Conservation (phyloP, 768 basidiomycete genomes). For the Phanerochaete sordida region DNA sequence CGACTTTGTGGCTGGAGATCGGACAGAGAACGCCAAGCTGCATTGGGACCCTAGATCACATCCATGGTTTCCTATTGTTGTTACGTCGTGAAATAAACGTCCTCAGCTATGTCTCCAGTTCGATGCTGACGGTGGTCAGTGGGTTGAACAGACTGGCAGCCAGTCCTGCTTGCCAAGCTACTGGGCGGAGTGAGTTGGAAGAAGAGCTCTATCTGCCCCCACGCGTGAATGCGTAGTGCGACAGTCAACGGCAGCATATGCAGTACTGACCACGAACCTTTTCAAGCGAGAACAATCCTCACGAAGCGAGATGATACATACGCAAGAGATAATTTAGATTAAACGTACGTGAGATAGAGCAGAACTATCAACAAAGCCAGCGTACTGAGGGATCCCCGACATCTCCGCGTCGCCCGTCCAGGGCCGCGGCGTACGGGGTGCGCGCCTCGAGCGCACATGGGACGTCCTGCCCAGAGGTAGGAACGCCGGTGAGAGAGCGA, state of each 20-base stretch:
- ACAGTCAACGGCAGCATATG: no score
- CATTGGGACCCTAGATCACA: slow-evolving; percentile 11
- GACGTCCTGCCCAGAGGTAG: background rate
- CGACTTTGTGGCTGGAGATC: background rate
- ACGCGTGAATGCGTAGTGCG: no score
- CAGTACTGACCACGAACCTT: no score
- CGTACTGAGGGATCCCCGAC: background rate
- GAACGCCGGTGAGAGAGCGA: background rate
- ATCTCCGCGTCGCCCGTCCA: background rate
- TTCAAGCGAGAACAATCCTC: no score
- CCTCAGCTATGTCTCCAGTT: no score
- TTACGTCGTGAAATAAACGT: background rate
- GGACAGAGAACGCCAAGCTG: background rate
- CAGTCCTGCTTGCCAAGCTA: no score
- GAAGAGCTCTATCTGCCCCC: no score
- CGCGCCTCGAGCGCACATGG: background rate
- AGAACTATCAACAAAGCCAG: slow-evolving; percentile 1
- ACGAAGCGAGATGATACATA: no score
- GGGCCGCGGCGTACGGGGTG: background rate
- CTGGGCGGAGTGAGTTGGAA: no score
- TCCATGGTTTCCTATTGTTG: background rate
- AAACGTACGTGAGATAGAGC: slow-evolving; percentile 1
- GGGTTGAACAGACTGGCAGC: no score
- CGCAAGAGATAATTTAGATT: background rate
- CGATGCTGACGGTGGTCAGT: no score